Conservation (phyloP, 2,329 filamentous ascomycete genomes). For the Xylariaceae sp. region DNA sequence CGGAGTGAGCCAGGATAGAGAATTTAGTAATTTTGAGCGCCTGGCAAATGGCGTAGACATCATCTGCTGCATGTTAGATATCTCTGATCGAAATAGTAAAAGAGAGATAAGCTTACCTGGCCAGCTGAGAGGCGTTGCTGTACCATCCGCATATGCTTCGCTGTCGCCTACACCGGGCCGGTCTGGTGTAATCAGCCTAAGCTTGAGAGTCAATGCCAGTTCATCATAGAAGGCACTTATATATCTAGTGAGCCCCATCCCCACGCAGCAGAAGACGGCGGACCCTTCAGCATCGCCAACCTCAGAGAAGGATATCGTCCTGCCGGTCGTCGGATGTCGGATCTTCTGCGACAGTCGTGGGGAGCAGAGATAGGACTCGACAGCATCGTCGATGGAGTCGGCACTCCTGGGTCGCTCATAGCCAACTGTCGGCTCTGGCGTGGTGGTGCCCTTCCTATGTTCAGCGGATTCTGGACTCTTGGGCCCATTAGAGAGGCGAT, state of each 20-base stretch:
- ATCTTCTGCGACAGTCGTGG: constrained; percentile 86
- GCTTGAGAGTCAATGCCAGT: constrained; percentile 78
- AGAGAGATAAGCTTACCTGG: constrained; percentile 60
- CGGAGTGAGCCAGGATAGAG: constrained; percentile 91
- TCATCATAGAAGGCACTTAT: constrained; percentile 98
- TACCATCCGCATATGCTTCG: constrained; percentile 75
- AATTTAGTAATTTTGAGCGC: constrained; percentile 91
- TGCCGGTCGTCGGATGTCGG: constrained; percentile 76
- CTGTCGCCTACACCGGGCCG: constrained; percentile 92
- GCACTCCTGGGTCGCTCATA: constrained; percentile 73
- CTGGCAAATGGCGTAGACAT: constrained; percentile 92
- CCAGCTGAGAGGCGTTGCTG: constrained; percentile 87
- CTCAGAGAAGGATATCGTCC: constrained; percentile 91
- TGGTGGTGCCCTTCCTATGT: constrained; percentile 20
- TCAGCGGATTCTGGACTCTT: constrained; percentile 32
- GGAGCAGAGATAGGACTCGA: constrained; percentile 78
- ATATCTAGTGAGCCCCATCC: constrained; percentile 94
- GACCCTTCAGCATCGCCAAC: constrained; percentile 89
- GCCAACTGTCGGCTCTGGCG: constrained; percentile 41
- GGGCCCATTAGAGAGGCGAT: constrained; percentile 48
- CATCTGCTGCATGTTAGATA: constrained; percentile 44
- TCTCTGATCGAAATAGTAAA: not conserved
- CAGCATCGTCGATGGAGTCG: constrained; percentile 85
- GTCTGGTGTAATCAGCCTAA: constrained; percentile 90
- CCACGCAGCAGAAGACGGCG: constrained; percentile 93